Evolutionary conservation across 2,329 filamentous ascomycete species (phyloP), one percentile per base, ranked within the genome.

Genomic region (Moelleriella libera): DNA sequence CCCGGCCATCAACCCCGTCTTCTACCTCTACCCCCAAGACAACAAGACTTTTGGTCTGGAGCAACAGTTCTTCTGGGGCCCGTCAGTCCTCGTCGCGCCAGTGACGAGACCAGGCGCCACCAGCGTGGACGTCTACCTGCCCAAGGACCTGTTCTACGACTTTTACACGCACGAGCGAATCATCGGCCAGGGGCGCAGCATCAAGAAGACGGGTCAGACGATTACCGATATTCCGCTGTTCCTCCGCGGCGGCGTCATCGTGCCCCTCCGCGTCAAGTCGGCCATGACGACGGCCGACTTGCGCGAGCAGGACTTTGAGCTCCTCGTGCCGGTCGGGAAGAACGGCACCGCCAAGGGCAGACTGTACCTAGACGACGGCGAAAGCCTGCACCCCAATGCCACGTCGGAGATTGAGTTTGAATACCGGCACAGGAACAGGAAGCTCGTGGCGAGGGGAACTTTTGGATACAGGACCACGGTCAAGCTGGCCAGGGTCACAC

Each of bases 331-430:
- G 0, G 72, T 83, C 0, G 78, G 71, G 2, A 56, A 60, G 1
- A 69, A 84, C 49, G 83, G 82, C 5, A 76, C 65, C 9, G 85
- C 85, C 0, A 60, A 57, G 1, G 85, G 85, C 0, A 66, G 67
- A 31, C 66, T 90, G 49, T 89, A 88, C 58, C 65, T 89, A 7
- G 85, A 90, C 54, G 85, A 90, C 51, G 85, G 85, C 8, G 76
- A 79, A 51, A 79, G 72, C 30, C 56, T 87, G 45, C n/a, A 39
- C 28, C 46, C 46, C 21, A 37, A 37, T 10, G 40, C 34, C 5
- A 44, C 12, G 1, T 48, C 47, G 6, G 28, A 41, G 1, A 51
- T 51, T 44, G 59, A 67, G 11, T 85, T 88, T 55, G 54, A 59
- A 12, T 88, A 76, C 58, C 64, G 69, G 39, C 59, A 68, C 6